Evolutionary conservation across 225 moss, liverwort and hornwort species (phyloP).

Genomic region (Sphagnum tenellum): DNA sequence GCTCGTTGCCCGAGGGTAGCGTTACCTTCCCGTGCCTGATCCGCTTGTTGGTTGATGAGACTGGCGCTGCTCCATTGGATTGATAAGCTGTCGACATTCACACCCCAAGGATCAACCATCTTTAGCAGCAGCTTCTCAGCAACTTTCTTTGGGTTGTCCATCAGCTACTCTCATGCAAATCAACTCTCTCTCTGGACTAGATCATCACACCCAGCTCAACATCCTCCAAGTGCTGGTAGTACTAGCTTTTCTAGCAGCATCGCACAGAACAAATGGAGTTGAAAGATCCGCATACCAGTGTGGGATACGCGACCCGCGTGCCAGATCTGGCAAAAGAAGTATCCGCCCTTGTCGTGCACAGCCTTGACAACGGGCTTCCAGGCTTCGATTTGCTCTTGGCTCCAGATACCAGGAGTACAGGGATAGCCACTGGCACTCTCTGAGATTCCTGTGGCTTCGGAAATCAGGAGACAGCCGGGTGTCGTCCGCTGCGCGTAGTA

Average conservation of each 20-base stretch:
- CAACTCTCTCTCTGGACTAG: too few species aligned
- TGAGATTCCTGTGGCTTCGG: constrained; percentile 1
- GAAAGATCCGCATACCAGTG: not conserved
- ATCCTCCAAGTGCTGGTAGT: too few species aligned
- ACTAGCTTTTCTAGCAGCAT: too few species aligned
- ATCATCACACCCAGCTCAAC: too few species aligned
- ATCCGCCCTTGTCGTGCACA: constrained; percentile 5
- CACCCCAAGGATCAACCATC: not conserved
- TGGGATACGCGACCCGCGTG: constrained; percentile 6
- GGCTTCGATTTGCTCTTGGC: constrained; percentile 8
- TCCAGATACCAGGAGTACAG: constrained; percentile 2
- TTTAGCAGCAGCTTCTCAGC: too few species aligned
- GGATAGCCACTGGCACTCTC: not conserved
- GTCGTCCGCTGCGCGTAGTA: constrained; percentile 7
- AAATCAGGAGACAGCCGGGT: constrained; percentile 2
- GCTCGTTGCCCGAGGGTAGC: too few species aligned
- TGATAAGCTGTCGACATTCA: not conserved
- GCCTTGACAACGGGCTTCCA: constrained; percentile 8
- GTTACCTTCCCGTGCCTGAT: not conserved
- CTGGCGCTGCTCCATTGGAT: constrained; percentile 7
- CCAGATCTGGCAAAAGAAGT: constrained; percentile 8
- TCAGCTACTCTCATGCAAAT: too few species aligned
- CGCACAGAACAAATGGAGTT: too few species aligned
- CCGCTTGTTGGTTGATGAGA: constrained; percentile 9
- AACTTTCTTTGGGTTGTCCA: too few species aligned